These are phyloP conservation scores for Dendrobium chrysotoxum DNA, from an alignment of 106 monocot species.

Conservation along the genomic window DNA sequence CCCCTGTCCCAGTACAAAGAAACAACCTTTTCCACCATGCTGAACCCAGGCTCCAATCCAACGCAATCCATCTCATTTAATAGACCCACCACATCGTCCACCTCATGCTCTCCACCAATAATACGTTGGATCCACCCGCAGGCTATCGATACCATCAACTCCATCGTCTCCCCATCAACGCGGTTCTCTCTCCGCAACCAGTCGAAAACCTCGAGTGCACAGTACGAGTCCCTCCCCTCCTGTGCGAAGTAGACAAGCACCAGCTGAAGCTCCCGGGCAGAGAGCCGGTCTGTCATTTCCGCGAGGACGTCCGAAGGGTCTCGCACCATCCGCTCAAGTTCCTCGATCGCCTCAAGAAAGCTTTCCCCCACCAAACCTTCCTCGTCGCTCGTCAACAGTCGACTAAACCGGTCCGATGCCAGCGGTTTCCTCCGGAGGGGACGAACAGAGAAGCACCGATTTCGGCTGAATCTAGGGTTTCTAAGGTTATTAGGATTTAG, in stretches of 20 bases:
- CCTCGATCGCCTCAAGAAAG: conserved; percentile 65
- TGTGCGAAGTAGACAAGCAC: conserved; percentile 89
- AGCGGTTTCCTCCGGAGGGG: background rate
- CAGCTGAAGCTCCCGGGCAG: conserved; percentile 81
- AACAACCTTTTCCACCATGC: conserved; percentile 93
- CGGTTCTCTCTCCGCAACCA: conserved; percentile 77
- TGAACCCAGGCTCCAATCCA: conserved; percentile 82
- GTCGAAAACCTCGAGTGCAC: conserved; percentile 92
- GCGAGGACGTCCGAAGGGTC: conserved; percentile 78
- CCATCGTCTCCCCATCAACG: conserved; percentile 88
- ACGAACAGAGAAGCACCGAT: background rate
- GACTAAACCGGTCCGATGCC: conserved; percentile 28
- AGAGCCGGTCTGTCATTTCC: conserved; percentile 58
- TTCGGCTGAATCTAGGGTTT: background rate
- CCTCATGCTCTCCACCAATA: conserved; percentile 40
- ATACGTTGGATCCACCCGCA: conserved; percentile 86
- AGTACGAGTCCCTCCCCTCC: conserved; percentile 92
- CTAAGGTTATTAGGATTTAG: background rate
- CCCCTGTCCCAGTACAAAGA: conserved; percentile 83
- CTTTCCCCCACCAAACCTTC: conserved; percentile 43
- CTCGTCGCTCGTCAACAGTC: conserved; percentile 25
- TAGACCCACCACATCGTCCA: conserved; percentile 69
- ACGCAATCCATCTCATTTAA: conserved; percentile 92
- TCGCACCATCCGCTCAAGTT: conserved; percentile 72
- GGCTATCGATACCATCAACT: conserved; percentile 88